A percentile compares a stretch with the other conserved stretches of the same genome.
phyloP scores from a whole-genome alignment of 2,329 filamentous ascomycete genomes.

The Chalaropsis thielavioides region DNA sequence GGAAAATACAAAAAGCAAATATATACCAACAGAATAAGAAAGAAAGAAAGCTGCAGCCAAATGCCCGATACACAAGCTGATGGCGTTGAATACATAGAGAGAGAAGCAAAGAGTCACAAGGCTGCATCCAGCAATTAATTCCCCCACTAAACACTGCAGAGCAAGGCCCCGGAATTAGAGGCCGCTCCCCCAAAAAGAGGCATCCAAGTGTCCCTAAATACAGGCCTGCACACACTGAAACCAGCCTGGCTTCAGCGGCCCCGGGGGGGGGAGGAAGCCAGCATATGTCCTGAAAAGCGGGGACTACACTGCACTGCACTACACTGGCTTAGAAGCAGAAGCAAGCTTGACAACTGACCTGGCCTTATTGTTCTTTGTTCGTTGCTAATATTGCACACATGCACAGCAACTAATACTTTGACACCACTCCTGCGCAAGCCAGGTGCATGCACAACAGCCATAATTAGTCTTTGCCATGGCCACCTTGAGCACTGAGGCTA shows the following conservation, averaged over 20 bases:
- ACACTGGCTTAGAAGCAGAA: not conserved
- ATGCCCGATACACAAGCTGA: not conserved
- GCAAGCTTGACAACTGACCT: not conserved
- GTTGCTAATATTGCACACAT: not conserved
- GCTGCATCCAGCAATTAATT: not conserved
- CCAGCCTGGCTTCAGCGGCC: not conserved
- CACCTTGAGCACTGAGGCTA: not conserved
- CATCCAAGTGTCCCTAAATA: constrained; percentile 1
- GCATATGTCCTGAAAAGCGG: not conserved
- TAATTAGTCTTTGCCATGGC: not conserved
- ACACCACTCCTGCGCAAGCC: not conserved
- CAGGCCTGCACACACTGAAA: not conserved
- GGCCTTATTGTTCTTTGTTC: not conserved
- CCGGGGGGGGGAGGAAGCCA: not conserved
- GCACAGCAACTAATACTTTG: not conserved
- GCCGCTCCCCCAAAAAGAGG: not conserved
- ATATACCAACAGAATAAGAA: not conserved
- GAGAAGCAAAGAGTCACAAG: not conserved
- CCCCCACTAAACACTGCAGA: not conserved
- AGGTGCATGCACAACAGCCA: not conserved
- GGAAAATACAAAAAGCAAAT: not conserved
- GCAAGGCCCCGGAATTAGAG: not conserved
- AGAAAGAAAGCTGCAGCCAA: too few relatives aligned
- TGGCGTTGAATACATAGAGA: not conserved
- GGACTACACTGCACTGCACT: not conserved